A percentile compares a stretch with the other conserved stretches of the same genome.
phyloP scores from a whole-genome alignment of 768 basidiomycete species.

The Brasilioporus rufonigricans region DNA sequence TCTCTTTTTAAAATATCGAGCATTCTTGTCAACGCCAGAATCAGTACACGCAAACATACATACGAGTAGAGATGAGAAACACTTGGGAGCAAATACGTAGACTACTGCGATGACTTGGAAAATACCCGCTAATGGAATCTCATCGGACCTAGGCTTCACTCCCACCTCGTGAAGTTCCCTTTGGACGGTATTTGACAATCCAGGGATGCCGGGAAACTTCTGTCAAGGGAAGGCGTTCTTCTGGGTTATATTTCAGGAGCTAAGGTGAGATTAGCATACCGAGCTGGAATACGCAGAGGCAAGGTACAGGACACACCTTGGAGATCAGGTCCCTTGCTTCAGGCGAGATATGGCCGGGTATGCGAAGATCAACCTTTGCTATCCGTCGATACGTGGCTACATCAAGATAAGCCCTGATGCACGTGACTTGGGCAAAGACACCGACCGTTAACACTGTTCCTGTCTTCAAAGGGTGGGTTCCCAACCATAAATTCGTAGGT shows the following conservation, averaged over 20 bases:
- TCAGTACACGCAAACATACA: conserved; percentile 17
- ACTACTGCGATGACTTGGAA: not conserved
- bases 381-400: conserved; percentile 90
- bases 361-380: conserved; percentile 74
- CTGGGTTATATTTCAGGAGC: conserved; percentile 83
- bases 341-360: conserved; percentile 38
- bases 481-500: conserved; percentile 94
- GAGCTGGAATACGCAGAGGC: not conserved
- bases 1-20: no score
- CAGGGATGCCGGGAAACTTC: conserved; percentile 85
- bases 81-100: not conserved
- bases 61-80: conserved; percentile 10
- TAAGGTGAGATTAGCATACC: conserved; percentile 32
- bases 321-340: conserved; percentile 48
- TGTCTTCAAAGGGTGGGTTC: conserved; percentile 82
- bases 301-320: conserved; percentile 29
- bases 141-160: conserved; percentile 15
- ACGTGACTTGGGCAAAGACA: not conserved
- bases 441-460: conserved; percentile 72
- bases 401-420: conserved; percentile 7
- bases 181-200: conserved; percentile 70
- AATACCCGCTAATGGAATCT: not conserved
- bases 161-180: conserved; percentile 35
- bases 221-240: conserved; percentile 67
- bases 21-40: not conserved